Conservation (phyloP, 495 filamentous ascomycete genomes). For the Gamarada debralockiae region DNA sequence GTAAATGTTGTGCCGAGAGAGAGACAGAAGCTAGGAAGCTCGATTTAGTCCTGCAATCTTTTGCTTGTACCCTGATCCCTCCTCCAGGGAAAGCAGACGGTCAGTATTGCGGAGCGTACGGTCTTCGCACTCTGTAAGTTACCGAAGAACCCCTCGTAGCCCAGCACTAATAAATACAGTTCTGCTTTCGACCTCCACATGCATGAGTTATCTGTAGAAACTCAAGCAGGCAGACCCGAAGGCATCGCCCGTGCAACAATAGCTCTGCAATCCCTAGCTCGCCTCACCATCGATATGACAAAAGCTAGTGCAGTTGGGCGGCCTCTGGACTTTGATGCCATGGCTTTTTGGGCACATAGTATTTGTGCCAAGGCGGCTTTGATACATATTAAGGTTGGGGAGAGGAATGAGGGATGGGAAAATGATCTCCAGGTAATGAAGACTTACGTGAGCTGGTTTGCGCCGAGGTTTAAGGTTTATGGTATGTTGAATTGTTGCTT, state of each 20-base stretch:
- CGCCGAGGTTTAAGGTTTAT: constrained; percentile 1
- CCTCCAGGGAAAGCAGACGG: constrained; percentile 8
- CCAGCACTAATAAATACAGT: not conserved
- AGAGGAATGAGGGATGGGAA: constrained; percentile 4
- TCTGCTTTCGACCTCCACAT: not conserved
- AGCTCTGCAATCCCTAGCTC: not conserved
- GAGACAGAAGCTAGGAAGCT: constrained; percentile 2
- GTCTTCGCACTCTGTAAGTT: constrained; percentile 4
- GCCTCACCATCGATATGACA: not conserved
- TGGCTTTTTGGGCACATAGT: constrained; percentile 15
- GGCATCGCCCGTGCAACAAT: not conserved
- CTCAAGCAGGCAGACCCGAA: not conserved
- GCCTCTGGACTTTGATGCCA: constrained; percentile 3
- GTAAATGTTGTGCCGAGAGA: not conserved
- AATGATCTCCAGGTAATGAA: constrained; percentile 3
- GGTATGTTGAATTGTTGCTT: not conserved
- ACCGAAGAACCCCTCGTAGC: not conserved
- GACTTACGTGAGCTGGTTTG: constrained; percentile 9
- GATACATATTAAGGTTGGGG: constrained; percentile 10
- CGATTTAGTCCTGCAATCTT: constrained; percentile 6
- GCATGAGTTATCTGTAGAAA: not conserved
- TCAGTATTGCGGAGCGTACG: constrained; percentile 14
- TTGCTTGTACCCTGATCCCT: constrained; percentile 4
- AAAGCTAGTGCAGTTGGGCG: not conserved
- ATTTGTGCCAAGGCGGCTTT: not conserved